Evolutionary conservation across 495 filamentous ascomycete genomes (phyloP), one percentile per base, ranked within the genome.

Genomic region (Daldinia caldariorum): DNA sequence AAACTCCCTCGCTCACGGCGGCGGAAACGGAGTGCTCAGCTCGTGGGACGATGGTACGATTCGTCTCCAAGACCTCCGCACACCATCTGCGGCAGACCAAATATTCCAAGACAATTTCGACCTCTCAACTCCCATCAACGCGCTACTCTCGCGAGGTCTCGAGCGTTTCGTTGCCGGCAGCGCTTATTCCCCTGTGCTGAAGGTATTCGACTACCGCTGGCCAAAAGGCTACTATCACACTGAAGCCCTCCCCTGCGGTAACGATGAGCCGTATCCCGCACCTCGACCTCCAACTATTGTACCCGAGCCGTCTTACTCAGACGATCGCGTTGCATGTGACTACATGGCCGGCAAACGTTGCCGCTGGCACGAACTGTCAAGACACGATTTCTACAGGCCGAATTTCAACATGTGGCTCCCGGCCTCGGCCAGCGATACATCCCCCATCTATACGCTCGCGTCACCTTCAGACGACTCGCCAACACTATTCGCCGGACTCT

Each of bases 151-250:
- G 0, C 79, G 80, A 34, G 82, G 81, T 41, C 65, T 76, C 0
- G 81, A 84, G 45, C 67, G 81, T 6, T 85, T 85, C 45, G 56
- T 83, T 7, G 83, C 78, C 0, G 78, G 77, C 5, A 79, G 79
- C 55, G 78, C 74, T 31, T 69, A 76, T 4, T 74, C 72, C 2
- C 69, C 72, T 4, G 71, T 76, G 35, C 32, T 85, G 62, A 83
- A 83, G 57, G 66, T 85, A 0, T 85, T 84, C 54, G 83, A 85
- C 75, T 83, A 83, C 35, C 81, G 83, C 8, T 83, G 80, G 79
- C 65, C 78, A 0, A 81, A 79, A 63, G 49, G 64, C 3, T 85
- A 85, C 61, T 76, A 82, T 29, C 79, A 85, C 51, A 82, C 80
- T 10, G 71, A 77, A 0, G 77, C 74, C 6, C 73, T 85, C 3